Evolutionary conservation across 106 monocot genomes (phyloP).

Genomic region (Acorus gramineus): DNA sequence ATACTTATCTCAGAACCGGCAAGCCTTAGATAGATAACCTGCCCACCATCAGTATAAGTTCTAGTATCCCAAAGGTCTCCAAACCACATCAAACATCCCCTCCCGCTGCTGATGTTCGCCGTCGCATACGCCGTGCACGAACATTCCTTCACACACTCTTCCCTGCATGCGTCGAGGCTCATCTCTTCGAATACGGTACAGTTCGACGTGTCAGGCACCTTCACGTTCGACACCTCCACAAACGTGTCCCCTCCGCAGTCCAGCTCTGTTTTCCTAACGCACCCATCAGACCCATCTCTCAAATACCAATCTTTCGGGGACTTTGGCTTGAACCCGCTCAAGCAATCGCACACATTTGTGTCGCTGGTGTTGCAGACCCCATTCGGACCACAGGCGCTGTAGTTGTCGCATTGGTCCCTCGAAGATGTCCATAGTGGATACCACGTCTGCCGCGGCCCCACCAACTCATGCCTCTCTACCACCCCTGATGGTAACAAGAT

Average conservation of each 20-base stretch:
- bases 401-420: conserved; percentile 11
- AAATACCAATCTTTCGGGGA: conserved; percentile 11
- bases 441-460: conserved; percentile 6
- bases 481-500: neutral
- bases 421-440: conserved; percentile 9
- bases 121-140: conserved; percentile 15
- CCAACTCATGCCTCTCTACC: no score
- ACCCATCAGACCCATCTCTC: conserved; percentile 13
- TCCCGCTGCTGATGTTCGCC: conserved; percentile 21
- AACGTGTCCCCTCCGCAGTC: conserved; percentile 47
- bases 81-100: conserved; percentile 12
- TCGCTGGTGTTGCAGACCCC: conserved; percentile 15
- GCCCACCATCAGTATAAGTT: conserved; percentile 1
- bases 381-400: conserved; percentile 11
- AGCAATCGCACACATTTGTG: conserved; percentile 13
- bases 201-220: conserved; percentile 40
- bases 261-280: conserved; percentile 13
- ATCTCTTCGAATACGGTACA: conserved; percentile 1
- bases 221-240: conserved; percentile 1
- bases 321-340: conserved; percentile 14
- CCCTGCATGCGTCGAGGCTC: conserved; percentile 8
- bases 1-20: no score
- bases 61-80: conserved; percentile 23
- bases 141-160: conserved; percentile 10
- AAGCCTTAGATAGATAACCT: no score